These are phyloP conservation scores for Macroventuria anomochaeta DNA, from an alignment of 2,329 filamentous ascomycete species.

Conservation along the genomic window DNA sequence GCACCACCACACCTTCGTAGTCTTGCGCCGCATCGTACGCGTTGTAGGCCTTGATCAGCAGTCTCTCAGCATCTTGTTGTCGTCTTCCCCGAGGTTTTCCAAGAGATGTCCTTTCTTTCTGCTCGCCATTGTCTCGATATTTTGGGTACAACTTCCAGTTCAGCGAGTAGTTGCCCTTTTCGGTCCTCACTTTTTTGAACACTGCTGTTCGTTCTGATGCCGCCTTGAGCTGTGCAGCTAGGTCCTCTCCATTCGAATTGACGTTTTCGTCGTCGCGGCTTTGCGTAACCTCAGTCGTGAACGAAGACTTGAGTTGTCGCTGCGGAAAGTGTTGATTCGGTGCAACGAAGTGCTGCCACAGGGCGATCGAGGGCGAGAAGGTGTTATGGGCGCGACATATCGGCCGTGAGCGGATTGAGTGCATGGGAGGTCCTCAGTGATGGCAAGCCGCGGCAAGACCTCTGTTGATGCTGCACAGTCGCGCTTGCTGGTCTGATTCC, in stretches of 20 bases:
- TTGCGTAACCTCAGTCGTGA: conserved; percentile 17
- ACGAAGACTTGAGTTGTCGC: conserved; percentile 29
- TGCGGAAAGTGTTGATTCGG: conserved; percentile 18
- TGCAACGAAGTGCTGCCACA: conserved; percentile 45
- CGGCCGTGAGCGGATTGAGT: conserved; percentile 28
- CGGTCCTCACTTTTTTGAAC: background rate
- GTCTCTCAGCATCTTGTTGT: background rate
- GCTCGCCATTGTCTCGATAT: background rate
- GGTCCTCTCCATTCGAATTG: background rate
- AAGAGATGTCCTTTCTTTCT: background rate
- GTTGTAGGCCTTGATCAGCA: conserved; percentile 12
- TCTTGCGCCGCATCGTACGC: conserved; percentile 21
- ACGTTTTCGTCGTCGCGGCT: background rate
- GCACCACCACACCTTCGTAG: conserved; percentile 28
- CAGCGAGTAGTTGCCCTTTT: background rate
- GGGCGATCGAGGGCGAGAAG: conserved; percentile 38
- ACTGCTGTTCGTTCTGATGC: too few relatives aligned
- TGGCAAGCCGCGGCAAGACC: conserved; percentile 9
- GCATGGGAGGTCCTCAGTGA: conserved; percentile 33
- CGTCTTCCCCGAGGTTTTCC: background rate
- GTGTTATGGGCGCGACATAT: conserved; percentile 44
- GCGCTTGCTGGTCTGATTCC: conserved; percentile 8
- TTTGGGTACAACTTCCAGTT: background rate
- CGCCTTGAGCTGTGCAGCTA: background rate
- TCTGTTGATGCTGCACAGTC: conserved; percentile 4